Percentiles rank a stretch among this genome's conserved stretches.
Evolutionary conservation across 306 rosid genomes (phyloP).

Genomic region (Cicer pinnatifidum): DNA sequence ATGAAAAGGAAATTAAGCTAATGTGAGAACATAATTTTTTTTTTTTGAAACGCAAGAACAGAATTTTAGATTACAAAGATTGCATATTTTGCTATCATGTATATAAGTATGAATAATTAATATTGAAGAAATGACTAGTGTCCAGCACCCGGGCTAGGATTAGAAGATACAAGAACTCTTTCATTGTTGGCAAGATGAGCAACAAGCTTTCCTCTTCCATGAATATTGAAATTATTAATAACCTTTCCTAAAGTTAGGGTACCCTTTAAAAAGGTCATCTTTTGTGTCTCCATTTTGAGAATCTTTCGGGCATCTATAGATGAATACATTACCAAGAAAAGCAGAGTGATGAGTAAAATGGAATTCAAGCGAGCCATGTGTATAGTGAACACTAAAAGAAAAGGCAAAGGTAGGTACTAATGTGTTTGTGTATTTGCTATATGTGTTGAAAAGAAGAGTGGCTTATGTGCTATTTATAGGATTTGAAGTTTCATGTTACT

Average conservation of each 20-base stretch:
- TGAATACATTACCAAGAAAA: slow-evolving; percentile 31
- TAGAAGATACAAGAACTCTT: slow-evolving; percentile 10
- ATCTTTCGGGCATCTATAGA: slow-evolving; percentile 46
- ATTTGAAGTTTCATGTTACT: background rate
- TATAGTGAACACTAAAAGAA: slow-evolving; percentile 7
- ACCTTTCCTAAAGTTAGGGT: background rate
- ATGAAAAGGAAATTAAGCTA: background rate
- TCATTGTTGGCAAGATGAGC: slow-evolving; percentile 18
- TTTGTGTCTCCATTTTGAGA: slow-evolving; percentile 34
- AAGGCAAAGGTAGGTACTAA: background rate
- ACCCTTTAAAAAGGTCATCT: slow-evolving; percentile 8
- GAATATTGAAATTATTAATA: background rate
- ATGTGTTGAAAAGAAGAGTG: slow-evolving; percentile 16
- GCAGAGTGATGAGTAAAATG: slow-evolving; percentile 36
- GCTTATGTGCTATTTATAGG: slow-evolving; percentile 46
- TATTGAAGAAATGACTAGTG: background rate
- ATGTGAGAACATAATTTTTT: background rate
- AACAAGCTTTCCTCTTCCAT: slow-evolving; percentile 14
- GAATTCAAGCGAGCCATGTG: slow-evolving; percentile 47
- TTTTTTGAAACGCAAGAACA: background rate
- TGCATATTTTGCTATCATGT: background rate
- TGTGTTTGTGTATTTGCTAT: slow-evolving; percentile 35
- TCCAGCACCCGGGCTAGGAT: slow-evolving; percentile 48
- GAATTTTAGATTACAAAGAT: background rate
- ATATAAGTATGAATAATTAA: background rate